phyloP scores from a whole-genome alignment of 805 yeast genomes.

The Wickerhamomyces strasburgensis region DNA sequence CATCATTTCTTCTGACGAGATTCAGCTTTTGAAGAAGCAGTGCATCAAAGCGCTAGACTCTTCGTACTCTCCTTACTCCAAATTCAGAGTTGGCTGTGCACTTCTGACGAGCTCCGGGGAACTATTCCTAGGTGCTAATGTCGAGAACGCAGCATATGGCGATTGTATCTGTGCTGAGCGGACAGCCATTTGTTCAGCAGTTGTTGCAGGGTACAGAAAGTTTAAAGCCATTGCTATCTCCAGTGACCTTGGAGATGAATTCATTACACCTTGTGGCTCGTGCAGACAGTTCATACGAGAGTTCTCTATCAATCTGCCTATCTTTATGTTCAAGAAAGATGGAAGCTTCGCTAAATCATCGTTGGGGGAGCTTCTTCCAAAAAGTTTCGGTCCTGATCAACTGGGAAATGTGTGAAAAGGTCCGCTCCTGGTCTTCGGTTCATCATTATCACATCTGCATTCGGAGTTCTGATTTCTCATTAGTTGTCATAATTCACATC shows the following conservation, averaged over 20 bases:
- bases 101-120: constrained; percentile 48
- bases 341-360: constrained; percentile 45
- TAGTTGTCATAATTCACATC: no score
- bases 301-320: constrained; percentile 54
- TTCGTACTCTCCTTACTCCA: constrained; percentile 46
- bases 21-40: constrained; percentile 24
- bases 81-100: constrained; percentile 74
- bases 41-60: constrained; percentile 34
- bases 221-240: constrained; percentile 65
- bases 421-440: no score
- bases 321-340: constrained; percentile 62
- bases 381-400: constrained; percentile 79
- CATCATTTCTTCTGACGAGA: constrained; percentile 20
- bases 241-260: constrained; percentile 45
- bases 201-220: constrained; percentile 36
- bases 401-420: no score
- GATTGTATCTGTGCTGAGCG: constrained; percentile 72
- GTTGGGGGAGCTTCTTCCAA: constrained; percentile 66
- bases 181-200: constrained; percentile 55
- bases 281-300: constrained; percentile 90
- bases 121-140: constrained; percentile 70
- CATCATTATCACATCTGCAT: no score
- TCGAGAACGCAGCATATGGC: constrained; percentile 91
- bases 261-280: constrained; percentile 88
- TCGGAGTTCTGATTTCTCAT: no score